Evolutionary conservation across 306 rosid genomes (phyloP).

Genomic region (Vigna angularis): DNA sequence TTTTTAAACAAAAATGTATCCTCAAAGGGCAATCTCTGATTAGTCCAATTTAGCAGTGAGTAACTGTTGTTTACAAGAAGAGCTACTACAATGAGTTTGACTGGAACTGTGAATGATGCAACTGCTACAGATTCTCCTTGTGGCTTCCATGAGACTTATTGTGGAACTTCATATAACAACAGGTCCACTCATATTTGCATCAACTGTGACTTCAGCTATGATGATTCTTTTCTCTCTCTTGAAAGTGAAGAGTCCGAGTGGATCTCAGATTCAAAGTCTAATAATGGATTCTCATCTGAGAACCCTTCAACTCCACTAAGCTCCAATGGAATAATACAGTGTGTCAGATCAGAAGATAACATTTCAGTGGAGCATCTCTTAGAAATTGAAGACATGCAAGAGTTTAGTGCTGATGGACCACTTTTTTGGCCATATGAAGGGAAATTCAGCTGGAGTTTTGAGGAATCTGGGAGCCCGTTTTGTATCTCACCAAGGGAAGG

Average conservation of each 20-base stretch:
- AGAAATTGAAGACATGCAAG: constrained; percentile 36
- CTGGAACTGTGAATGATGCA: constrained; percentile 17
- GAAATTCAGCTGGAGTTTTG: constrained; percentile 44
- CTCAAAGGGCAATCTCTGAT: constrained; percentile 1
- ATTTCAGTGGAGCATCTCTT: constrained; percentile 26
- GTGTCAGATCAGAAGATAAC: constrained; percentile 14
- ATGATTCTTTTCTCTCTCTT: constrained; percentile 50
- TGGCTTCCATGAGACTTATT: constrained; percentile 1
- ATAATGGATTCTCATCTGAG: not conserved
- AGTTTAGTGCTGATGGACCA: constrained; percentile 48
- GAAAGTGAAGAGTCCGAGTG: constrained; percentile 52
- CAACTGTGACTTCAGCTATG: constrained; percentile 13
- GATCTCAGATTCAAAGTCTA: constrained; percentile 47
- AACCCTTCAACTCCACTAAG: not conserved
- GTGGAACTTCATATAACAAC: not conserved
- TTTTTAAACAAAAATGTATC: not conserved
- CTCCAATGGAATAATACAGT: not conserved
- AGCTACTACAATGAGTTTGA: constrained; percentile 24
- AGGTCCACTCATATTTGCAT: not conserved
- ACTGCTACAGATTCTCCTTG: not conserved
- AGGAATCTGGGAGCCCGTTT: constrained; percentile 49
- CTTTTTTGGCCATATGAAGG: constrained; percentile 65
- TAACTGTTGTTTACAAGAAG: not conserved
- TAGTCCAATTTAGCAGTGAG: constrained; percentile 43
- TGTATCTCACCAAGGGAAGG: constrained; percentile 52